phyloP scores from a whole-genome alignment of 495 filamentous ascomycete species.

The Penicillium manginii region DNA sequence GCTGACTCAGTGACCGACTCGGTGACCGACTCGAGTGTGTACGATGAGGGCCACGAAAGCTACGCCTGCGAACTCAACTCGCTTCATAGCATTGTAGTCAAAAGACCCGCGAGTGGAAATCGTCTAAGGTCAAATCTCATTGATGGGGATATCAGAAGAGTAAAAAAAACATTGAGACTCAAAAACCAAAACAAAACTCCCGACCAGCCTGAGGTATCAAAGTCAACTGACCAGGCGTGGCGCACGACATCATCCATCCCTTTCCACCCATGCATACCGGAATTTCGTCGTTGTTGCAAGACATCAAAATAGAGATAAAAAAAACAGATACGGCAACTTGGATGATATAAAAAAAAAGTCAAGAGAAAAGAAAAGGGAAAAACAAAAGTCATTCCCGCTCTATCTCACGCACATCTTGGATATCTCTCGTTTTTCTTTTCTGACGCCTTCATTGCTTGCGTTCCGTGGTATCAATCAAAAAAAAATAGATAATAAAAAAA shows the following conservation, averaged over 20 bases:
- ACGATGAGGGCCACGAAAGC: too few species aligned
- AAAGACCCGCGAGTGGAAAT: constrained; percentile 3
- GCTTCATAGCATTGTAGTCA: too few species aligned
- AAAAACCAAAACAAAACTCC: constrained; percentile 14
- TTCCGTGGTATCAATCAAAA: constrained; percentile 50
- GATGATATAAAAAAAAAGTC: constrained; percentile 12
- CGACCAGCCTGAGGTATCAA: constrained; percentile 14
- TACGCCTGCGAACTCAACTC: too few species aligned
- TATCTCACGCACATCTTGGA: constrained; percentile 37
- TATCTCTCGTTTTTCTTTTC: constrained; percentile 41
- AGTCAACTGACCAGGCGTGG: constrained; percentile 12
- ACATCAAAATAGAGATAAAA: constrained; percentile 13
- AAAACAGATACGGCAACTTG: constrained; percentile 8
- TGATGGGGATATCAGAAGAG: constrained; percentile 29
- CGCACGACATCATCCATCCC: not conserved
- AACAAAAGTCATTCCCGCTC: constrained; percentile 18
- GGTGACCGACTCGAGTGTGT: too few species aligned
- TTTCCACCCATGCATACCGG: constrained; percentile 19
- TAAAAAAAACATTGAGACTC: constrained; percentile 21
- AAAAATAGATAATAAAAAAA: constrained; percentile 24
- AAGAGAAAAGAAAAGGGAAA: constrained; percentile 14
- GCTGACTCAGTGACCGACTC: too few species aligned
- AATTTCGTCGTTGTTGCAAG: constrained; percentile 11
- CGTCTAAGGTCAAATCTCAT: constrained; percentile 27
- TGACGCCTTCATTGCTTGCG: constrained; percentile 40